Percentiles rank a stretch among this genome's conserved stretches.
phyloP scores from a whole-genome alignment of 306 rosid species.

The Amphicarpaea edgeworthii region DNA sequence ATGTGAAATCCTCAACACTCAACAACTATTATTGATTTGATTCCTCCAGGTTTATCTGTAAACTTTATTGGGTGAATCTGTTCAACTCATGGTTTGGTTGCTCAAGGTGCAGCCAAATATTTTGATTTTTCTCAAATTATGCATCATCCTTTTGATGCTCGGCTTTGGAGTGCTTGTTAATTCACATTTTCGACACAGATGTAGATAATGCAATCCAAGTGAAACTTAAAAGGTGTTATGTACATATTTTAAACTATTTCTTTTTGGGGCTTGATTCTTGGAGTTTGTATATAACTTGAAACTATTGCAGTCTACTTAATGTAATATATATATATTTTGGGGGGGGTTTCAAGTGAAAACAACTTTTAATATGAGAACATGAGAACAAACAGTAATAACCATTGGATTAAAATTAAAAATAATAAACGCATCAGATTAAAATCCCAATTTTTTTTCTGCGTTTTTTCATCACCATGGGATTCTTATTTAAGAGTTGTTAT shows the following conservation, averaged over 20 bases:
- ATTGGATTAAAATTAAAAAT: too few species aligned
- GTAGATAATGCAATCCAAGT: slow-evolving; percentile 38
- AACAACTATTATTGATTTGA: slow-evolving; percentile 28
- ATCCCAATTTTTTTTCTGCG: too few species aligned
- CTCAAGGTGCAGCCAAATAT: slow-evolving; percentile 38
- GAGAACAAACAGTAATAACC: too few species aligned
- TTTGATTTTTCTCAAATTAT: slow-evolving; percentile 8
- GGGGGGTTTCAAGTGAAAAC: too few species aligned
- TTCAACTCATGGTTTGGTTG: slow-evolving; percentile 38
- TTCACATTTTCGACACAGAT: background rate
- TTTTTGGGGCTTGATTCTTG: too few species aligned
- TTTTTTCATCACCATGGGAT: too few species aligned
- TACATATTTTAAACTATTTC: slow-evolving; percentile 10
- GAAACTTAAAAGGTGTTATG: slow-evolving; percentile 24
- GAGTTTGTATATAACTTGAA: too few species aligned
- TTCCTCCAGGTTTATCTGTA: slow-evolving; percentile 72
- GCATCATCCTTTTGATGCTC: slow-evolving; percentile 8
- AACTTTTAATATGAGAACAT: too few species aligned
- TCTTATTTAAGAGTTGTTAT: too few species aligned
- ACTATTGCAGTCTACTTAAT: background rate
- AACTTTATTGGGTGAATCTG: slow-evolving; percentile 38
- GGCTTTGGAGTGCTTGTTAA: slow-evolving; percentile 21
- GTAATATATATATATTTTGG: background rate
- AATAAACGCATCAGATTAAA: too few species aligned
- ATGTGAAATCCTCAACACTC: slow-evolving; percentile 17